Evolutionary conservation across 139 green algal genomes (phyloP).

Genomic region (Diplosphaera chodatii): DNA sequence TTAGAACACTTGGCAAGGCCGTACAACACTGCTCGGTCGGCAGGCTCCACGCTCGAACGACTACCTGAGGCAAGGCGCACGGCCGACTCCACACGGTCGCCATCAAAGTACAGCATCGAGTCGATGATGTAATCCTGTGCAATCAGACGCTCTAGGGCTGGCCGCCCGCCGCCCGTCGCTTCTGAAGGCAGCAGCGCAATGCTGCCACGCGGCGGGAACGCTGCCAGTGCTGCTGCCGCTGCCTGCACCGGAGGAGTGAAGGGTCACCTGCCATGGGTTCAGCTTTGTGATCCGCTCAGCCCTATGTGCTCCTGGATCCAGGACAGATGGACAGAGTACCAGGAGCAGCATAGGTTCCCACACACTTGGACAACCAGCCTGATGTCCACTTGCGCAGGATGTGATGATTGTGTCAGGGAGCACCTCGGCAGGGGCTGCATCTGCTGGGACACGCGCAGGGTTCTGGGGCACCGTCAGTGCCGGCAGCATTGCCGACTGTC

Average conservation of each 20-base stretch:
- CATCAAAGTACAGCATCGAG: constrained; percentile 54
- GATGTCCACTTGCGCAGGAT: no score
- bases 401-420: no score
- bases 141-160: constrained; percentile 64
- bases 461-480: constrained; percentile 11
- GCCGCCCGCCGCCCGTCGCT: constrained; percentile 41
- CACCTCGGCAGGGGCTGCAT: constrained; percentile 2
- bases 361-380: no score
- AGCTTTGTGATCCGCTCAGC: no score
- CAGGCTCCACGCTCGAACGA: no score
- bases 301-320: no score
- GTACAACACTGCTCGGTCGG: no score
- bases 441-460: constrained; percentile 14
- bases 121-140: constrained; percentile 78
- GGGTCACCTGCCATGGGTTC: no score
- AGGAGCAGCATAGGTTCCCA: no score
- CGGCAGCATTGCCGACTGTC: constrained; percentile 26
- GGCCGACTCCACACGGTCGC: constrained; percentile 59
- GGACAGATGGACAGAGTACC: no score
- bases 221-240: constrained; percentile 27
- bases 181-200: constrained; percentile 57
- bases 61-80: constrained; percentile 39
- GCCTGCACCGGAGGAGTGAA: no score
- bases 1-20: no score
- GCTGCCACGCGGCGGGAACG: constrained; percentile 60